Evolutionary conservation across 2,329 filamentous ascomycete genomes (phyloP), one percentile per base, ranked within the genome.

Genomic region (Clonostachys rhizophaga): DNA sequence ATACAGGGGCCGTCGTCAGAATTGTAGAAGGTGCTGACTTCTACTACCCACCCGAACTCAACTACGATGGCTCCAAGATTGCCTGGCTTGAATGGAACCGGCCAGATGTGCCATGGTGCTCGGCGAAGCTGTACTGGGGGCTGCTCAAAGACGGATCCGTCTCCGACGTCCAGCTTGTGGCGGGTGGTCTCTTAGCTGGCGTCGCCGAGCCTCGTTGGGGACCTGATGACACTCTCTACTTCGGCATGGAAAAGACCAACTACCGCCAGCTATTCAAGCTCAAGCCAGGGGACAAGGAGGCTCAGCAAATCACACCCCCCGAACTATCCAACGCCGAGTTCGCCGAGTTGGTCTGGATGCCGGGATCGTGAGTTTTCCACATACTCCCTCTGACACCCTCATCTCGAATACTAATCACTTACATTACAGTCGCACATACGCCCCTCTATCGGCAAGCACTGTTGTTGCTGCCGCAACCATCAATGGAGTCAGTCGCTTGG

Each of bases 71-170:
- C 2, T 63, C 57, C 7, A 68, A 65, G 44, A 52, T 79, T 24
- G 66, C 61, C n/a, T 81, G 77, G 76, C 62, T 75, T 12, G 70
- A 80, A 49, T 81, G 77, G 77, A 61, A 73, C 16, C 74, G 79
- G 51, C 77, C 76, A 0, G 66, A 75, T 43, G 69, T 81, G 61
- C 74, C 75, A 0, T 81, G 76, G 63, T 70, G 69, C 2, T 68
- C 69, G 1, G 69, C 68, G 3, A 66, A 70, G 47, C 55, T 80
- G 2, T 69, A 67, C 53, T 54, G 66, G 42, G 73, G 67, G 42
- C 8, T n/a, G 59, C 12, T 45, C 45, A 1, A 54, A 62, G 40
- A 39, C 8, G 64, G 61, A 0, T 55, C 55, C 3, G 45, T 74
- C 10, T 53, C 52, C 5, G 62, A 67, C 14, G 40, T 54, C 4